Evolutionary conservation across 352 stramenopile species (phyloP).

Genomic region (Ophiocytium majus): DNA sequence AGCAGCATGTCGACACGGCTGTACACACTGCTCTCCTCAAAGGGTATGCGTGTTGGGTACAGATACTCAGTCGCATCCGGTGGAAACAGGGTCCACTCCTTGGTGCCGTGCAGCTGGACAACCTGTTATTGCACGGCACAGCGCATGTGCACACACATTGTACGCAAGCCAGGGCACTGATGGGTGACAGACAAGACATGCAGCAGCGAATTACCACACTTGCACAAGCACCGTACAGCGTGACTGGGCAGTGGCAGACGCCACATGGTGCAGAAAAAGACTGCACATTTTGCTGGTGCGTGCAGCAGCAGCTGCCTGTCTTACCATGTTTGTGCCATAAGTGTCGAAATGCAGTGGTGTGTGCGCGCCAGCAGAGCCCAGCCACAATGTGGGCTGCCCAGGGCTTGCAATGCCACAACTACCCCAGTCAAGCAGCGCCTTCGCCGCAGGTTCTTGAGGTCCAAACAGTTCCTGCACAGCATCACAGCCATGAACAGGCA

Average conservation of each 20-base stretch:
- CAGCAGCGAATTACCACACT: too few species aligned
- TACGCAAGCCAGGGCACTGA: too few species aligned
- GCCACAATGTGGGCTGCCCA: slow-evolving; percentile 46
- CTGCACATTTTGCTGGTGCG: slow-evolving; percentile 13
- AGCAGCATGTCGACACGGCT: slow-evolving; percentile 40
- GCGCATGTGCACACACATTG: too few species aligned
- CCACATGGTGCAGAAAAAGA: not conserved
- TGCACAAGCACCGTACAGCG: too few species aligned
- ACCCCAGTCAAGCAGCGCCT: slow-evolving; percentile 41
- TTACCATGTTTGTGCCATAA: slow-evolving; percentile 50
- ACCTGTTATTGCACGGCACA: too few species aligned
- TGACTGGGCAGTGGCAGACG: not conserved
- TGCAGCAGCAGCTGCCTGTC: too few species aligned
- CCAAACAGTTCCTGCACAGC: too few species aligned
- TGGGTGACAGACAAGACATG: too few species aligned
- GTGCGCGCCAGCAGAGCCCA: slow-evolving; percentile 44
- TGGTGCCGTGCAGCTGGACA: slow-evolving; percentile 45
- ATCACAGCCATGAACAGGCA: too few species aligned
- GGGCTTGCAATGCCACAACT: slow-evolving; percentile 27
- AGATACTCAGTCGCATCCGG: slow-evolving; percentile 33
- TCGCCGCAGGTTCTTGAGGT: too few species aligned
- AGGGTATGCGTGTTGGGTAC: slow-evolving; percentile 45
- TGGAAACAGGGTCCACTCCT: slow-evolving; percentile 44
- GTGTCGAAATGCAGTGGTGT: slow-evolving; percentile 52
- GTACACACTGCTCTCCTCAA: slow-evolving; percentile 56